A percentile compares a stretch with the other conserved stretches of the same genome.
Evolutionary conservation across 345 rosid species (phyloP).

Genomic region (Viola odorata): DNA sequence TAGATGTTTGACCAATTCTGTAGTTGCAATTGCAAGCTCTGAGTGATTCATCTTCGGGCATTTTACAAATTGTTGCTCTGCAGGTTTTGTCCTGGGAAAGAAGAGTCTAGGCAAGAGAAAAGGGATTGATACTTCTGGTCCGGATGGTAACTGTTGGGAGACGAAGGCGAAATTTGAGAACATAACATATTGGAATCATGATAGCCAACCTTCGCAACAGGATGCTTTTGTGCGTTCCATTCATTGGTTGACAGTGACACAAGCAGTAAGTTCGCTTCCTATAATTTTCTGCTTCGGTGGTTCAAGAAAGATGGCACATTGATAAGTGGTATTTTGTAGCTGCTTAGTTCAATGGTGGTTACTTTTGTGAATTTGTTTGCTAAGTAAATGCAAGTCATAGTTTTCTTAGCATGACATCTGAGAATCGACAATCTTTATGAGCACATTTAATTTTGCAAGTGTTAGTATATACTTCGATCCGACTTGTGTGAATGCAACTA

Average conservation of each 20-base stretch:
- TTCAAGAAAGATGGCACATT: not conserved
- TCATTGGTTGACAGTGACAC: constrained; percentile 68
- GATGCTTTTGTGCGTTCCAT: constrained; percentile 68
- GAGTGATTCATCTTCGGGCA: not conserved
- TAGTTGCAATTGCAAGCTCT: too few species aligned
- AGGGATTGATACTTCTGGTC: constrained; percentile 34
- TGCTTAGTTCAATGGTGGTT: not conserved
- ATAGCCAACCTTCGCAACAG: constrained; percentile 63
- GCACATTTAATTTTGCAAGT: too few species aligned
- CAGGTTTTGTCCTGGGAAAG: constrained; percentile 77
- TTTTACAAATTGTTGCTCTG: not conserved
- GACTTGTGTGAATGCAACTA: too few species aligned
- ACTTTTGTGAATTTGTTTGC: too few species aligned
- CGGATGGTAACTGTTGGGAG: constrained; percentile 52
- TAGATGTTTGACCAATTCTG: too few species aligned
- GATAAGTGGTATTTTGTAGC: not conserved
- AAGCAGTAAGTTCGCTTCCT: constrained; percentile 44
- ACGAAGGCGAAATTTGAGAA: constrained; percentile 62
- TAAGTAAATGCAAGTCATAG: too few species aligned
- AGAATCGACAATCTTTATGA: too few species aligned
- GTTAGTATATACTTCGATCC: too few species aligned
- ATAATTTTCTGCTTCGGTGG: not conserved
- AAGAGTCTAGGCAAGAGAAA: constrained; percentile 44
- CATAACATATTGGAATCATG: constrained; percentile 86
- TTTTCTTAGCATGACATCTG: not conserved